A percentile compares a stretch with the other conserved stretches of the same genome.
Evolutionary conservation across 2,329 filamentous ascomycete species (phyloP).

Genomic region (Emmonsia crescens): DNA sequence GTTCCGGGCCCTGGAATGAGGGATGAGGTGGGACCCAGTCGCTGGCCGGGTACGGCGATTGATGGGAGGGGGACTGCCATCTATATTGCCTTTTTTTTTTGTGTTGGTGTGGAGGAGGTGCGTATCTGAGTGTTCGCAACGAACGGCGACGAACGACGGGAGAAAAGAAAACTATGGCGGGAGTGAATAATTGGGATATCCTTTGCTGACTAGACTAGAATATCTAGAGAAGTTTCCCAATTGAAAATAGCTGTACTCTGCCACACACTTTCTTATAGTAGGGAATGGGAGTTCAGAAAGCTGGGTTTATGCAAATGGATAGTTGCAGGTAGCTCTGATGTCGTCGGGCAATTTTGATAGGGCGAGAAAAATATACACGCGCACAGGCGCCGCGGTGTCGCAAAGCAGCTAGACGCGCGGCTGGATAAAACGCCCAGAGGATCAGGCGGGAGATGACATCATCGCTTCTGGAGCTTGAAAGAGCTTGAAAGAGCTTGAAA

Average conservation of each 20-base stretch:
- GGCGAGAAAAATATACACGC: background rate
- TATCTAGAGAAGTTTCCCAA: background rate
- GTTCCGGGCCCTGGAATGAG: conserved; percentile 72
- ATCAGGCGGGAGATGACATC: conserved; percentile 7
- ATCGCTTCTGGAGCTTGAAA: background rate
- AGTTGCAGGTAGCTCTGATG: too few species aligned
- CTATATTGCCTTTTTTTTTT: background rate
- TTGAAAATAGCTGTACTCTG: background rate
- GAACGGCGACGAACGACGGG: background rate
- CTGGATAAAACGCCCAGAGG: background rate
- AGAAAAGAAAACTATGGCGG: too few species aligned
- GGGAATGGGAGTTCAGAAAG: background rate
- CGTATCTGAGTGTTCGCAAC: background rate
- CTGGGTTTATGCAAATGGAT: background rate
- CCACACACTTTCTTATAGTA: background rate
- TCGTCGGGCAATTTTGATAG: background rate
- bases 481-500: background rate
- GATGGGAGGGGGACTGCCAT: conserved; percentile 27
- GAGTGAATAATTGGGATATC: too few species aligned
- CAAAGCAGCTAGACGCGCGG: background rate
- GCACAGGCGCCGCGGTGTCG: background rate
- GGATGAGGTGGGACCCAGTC: conserved; percentile 56
- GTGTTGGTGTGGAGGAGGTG: background rate
- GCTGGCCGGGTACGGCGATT: conserved; percentile 69
- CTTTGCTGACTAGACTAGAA: too few species aligned